Base-by-base conservation (phyloP, 208 protist species). In the Tritrichomonas musculus region DNA sequence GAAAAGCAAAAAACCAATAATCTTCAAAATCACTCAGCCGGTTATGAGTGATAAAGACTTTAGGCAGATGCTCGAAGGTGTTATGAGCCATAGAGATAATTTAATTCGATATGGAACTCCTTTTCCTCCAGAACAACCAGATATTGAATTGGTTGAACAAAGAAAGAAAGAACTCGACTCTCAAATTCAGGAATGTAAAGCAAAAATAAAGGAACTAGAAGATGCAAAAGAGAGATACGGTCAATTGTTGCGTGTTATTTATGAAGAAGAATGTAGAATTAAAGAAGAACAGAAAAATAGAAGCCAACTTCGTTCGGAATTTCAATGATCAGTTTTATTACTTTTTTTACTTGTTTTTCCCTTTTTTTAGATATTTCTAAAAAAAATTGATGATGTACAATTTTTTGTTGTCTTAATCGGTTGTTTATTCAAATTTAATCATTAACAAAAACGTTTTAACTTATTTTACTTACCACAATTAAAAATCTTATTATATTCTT, bases 151-250 rank as follows among this genome's bases (percentile, higher is more conserved):
- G n/a, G 44, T 88, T 14, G 47, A 88, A 88, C 47, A 88, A 49
- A 49, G 77, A 36, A 88, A 88, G 27, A 20, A 39, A 17, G 77
- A 88, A 49, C 47, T 88, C 17, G 77, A 88, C 4, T 39, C 77
- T 39, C 44, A 88, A 36, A 88, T 88, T 11, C 9, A 41, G 0
- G 77, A 88, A 50, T 88, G 27, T 27, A 30, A 88, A 57, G 77
- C 77, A 88, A 88, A 57, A 50, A 88, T 88, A 8, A 88, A 88
- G 57, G 77, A 88, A 27, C 47, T 88, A 2, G 77, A 88, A 57
- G 47, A 88, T 60, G 27, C 77, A 0, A 88, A 88, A 88, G 77
- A 88, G 57, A 53, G 77, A 88, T 88, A 88, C 30, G 39, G 47
- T 27, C 77, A 88, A 88, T 30, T 88, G 20, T 47, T 88, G 22